Base-by-base conservation (phyloP, 2,329 filamentous ascomycete species). In the Pseudogymnoascus sp. region DNA sequence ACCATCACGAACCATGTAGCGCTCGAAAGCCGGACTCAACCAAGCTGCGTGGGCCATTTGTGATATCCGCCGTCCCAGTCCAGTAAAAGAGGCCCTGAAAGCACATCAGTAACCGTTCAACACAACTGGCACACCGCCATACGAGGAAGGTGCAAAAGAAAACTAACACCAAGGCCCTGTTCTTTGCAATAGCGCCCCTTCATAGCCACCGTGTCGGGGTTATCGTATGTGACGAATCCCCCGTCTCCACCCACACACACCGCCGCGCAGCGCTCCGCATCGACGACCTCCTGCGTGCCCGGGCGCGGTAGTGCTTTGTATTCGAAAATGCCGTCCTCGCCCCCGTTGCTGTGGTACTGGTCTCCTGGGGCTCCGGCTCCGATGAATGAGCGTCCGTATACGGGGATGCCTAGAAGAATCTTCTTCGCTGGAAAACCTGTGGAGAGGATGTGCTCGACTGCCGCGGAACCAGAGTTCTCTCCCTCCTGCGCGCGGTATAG, bases 201-300 rank as follows among this genome's bases (percentile, higher is more conserved):
- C 73, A 86, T 82, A 74, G 82, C 82, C 35, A 93, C 89, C 2
- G 89, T 92, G 47, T 87, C 83, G 3, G 87, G 85, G 67, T 88
- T 92, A 74, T 95, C 90, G 72, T 93, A 95, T 1, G 84, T 88
- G 44, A 93, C 84, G 68, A 92, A 93, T 0, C 89, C 90, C 2
- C 88, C 88, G 69, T 91, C 89, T 1, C 82, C 86, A 5, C 89
- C 88, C 1, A 85, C 76, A 69, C 89, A 93, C 69, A 84, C 88
- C 5, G 90, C 89, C 16, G 89, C 88, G 11, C 86, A 86, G 29
- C 83, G 77, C 16, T 83, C 78, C 68, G 83, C 83, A 74, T 95
- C 89, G 16, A 90, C 80, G 50, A 82, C 77, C 72, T 93, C 90
- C 69, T 83, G 81, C 24, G 87, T 80, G 4, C 81, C 80, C 31